phyloP scores from a whole-genome alignment of 2,329 filamentous ascomycete species.

The Fusarium setosum region DNA sequence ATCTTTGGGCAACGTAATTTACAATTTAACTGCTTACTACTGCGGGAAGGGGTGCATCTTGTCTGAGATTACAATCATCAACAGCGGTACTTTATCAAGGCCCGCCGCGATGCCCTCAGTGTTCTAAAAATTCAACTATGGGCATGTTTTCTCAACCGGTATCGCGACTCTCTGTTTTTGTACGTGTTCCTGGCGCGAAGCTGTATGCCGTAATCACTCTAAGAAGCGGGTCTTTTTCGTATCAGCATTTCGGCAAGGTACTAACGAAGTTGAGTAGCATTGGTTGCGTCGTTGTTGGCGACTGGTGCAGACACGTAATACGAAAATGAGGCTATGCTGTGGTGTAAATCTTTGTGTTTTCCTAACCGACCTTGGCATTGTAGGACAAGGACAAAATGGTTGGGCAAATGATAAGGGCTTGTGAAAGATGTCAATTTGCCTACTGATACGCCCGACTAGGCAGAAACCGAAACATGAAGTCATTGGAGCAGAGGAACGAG shows the following conservation, averaged over 20 bases:
- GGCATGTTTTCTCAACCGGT: neutral
- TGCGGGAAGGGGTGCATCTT: neutral
- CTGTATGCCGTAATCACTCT: neutral
- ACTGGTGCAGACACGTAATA: neutral
- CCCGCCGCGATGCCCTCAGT: neutral
- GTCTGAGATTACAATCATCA: neutral
- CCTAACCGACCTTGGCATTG: neutral
- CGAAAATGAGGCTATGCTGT: slow-evolving; percentile 2
- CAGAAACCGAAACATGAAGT: neutral
- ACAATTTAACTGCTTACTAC: neutral
- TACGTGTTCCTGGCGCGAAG: neutral
- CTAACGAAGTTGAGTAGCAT: neutral
- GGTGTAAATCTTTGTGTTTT: neutral
- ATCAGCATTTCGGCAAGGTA: neutral
- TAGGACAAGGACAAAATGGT: neutral
- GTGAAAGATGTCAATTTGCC: neutral
- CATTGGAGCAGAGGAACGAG: neutral
- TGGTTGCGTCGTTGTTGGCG: neutral
- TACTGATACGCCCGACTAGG: neutral
- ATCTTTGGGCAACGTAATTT: neutral
- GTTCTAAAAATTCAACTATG: neutral
- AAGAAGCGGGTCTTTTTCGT: neutral
- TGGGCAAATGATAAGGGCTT: neutral
- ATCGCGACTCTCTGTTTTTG: neutral
- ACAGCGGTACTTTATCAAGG: neutral